Percentiles rank a stretch among this genome's conserved stretches.
Evolutionary conservation across 176 grass and related monocot species (phyloP).

Genomic region (Eragrostis nindensis): DNA sequence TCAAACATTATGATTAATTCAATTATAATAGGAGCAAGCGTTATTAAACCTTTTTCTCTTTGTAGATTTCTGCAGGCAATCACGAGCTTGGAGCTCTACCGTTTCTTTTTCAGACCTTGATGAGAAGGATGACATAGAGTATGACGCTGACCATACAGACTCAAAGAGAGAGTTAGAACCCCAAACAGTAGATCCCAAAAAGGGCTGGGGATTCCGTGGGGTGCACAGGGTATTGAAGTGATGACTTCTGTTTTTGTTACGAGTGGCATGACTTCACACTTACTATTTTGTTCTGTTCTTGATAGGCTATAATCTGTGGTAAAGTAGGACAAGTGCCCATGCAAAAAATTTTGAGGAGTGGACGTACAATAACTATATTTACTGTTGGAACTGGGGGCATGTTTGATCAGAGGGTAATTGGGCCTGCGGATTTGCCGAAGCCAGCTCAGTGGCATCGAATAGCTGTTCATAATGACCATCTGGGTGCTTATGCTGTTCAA

Average conservation of each 20-base stretch:
- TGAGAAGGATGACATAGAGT: slow-evolving; percentile 50
- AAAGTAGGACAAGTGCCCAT: slow-evolving; percentile 87
- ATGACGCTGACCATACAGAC: slow-evolving; percentile 40
- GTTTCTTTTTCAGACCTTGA: slow-evolving; percentile 58
- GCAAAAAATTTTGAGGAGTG: slow-evolving; percentile 92
- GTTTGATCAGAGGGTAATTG: slow-evolving; percentile 85
- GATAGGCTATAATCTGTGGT: slow-evolving; percentile 87
- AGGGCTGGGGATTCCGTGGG: slow-evolving; percentile 78
- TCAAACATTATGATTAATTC: slow-evolving; percentile 8
- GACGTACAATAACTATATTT: slow-evolving; percentile 78
- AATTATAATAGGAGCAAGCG: slow-evolving; percentile 18
- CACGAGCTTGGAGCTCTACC: slow-evolving; percentile 62
- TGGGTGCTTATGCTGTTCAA: slow-evolving; percentile 80
- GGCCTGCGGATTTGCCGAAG: slow-evolving; percentile 59
- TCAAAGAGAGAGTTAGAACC: slow-evolving; percentile 67
- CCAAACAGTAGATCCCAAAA: slow-evolving; percentile 63
- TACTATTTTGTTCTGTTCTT: slow-evolving; percentile 36
- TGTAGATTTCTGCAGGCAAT: slow-evolving; percentile 59
- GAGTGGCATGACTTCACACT: slow-evolving; percentile 2
- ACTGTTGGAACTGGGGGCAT: slow-evolving; percentile 96
- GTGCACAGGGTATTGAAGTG: slow-evolving; percentile 71
- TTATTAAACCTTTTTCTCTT: slow-evolving; percentile 20
- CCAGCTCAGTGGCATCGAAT: slow-evolving; percentile 95
- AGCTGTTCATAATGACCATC: slow-evolving; percentile 68
- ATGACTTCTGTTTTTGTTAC: slow-evolving; percentile 23